A percentile compares a stretch with the other conserved stretches of the same genome.
Evolutionary conservation across 2,329 filamentous ascomycete genomes (phyloP).

Genomic region (Xylariaceae sp.): DNA sequence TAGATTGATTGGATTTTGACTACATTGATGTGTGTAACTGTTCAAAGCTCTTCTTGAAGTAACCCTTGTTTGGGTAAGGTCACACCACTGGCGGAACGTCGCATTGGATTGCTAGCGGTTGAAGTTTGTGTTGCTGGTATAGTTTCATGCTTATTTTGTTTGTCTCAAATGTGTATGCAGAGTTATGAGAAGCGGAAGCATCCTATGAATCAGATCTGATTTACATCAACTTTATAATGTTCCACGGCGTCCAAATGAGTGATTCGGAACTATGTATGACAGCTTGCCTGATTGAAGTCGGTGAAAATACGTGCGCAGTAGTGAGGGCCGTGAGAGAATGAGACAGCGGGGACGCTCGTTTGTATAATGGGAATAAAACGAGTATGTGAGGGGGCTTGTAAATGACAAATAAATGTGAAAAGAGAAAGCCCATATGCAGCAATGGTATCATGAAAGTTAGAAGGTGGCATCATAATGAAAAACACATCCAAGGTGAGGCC

Average conservation of each 20-base stretch:
- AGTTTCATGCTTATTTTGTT: conserved; percentile 5
- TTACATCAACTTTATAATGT: not conserved
- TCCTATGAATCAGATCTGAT: not conserved
- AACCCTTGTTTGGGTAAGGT: not conserved
- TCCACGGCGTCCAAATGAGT: not conserved
- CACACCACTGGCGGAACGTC: conserved; percentile 16
- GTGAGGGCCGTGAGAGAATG: too few relatives aligned
- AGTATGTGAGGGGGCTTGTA: too few relatives aligned
- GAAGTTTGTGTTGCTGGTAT: conserved; percentile 8
- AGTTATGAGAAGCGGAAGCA: not conserved
- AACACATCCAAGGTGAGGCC: too few relatives aligned
- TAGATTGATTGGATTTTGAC: conserved; percentile 1
- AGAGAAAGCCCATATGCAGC: not conserved
- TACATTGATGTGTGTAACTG: conserved; percentile 18
- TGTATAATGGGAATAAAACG: too few relatives aligned
- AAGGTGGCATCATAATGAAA: not conserved
- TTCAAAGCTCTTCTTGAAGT: conserved; percentile 1
- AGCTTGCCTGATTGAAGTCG: not conserved
- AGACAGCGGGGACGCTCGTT: too few relatives aligned
- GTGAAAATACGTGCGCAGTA: not conserved
- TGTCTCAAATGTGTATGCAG: not conserved
- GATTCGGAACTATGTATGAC: not conserved
- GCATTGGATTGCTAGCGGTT: conserved; percentile 15
- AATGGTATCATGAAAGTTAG: not conserved
- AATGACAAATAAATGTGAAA: not conserved